Evolutionary conservation across 2,329 filamentous ascomycete genomes (phyloP), one percentile per base, ranked within the genome.

Genomic region (Dothideomycetes sp.): DNA sequence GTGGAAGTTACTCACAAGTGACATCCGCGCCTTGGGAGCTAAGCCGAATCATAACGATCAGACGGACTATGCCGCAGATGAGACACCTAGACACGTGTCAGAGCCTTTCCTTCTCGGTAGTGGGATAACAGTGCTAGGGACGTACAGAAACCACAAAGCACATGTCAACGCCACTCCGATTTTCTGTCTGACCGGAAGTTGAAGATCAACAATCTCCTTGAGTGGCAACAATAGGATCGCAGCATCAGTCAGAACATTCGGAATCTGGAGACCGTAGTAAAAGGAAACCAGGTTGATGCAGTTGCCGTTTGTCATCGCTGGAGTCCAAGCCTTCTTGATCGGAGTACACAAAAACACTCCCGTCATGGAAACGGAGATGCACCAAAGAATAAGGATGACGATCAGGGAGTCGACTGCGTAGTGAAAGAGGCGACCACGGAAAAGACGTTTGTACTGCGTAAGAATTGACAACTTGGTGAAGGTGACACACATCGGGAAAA

Each of bases 201-300:
- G 31, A 1, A 45, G 17, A 3, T 22, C 32, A 31, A 34, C 10
- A 12, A 46, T 37, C 31, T 48, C 42, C 3, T 38, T 12, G 4
- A 46, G 34, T 1, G 46, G 44, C n/a, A 46, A 19, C 7, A 48
- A 14, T 29, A 48, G 19, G n/a, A 48, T 45, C 2, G 44, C 14
- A 3, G 47, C 3, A 24, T 48, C 46, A 1, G 46, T 48, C 2
- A 47, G 14, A 15, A 48, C 43, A 22, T 46, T 48, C 9, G 46
- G 46, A 8, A 48, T 45, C 37, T 48, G 46, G 22, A 48, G 34
- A 37, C 46, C 46, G 27, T 48, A 48, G 34, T 48, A 48, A n/a
- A 45, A 48, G 2, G 37, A 29, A 8, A 36, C 37, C 9, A 48
- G 36, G 4, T 37, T 19, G 5, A 46, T 43, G 33, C 46, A 48